Conservation (phyloP, 768 basidiomycete species). For the Artomyces pyxidatus region DNA sequence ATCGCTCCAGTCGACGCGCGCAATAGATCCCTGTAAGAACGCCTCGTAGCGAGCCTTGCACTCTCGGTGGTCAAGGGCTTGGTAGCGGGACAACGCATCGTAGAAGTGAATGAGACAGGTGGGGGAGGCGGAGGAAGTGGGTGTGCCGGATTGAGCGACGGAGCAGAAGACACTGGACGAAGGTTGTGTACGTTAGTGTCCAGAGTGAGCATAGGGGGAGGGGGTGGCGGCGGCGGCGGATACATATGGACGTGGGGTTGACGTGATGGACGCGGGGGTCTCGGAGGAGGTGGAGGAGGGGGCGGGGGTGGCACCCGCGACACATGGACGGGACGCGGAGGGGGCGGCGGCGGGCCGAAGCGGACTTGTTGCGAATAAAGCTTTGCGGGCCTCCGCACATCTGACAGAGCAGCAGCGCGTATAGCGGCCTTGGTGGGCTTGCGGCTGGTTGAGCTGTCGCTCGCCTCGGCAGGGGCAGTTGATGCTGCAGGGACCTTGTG, state of each 20-base stretch:
- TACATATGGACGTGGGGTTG: background rate
- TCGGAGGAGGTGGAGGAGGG: constrained; percentile 10
- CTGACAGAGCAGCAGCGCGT: too few relatives aligned
- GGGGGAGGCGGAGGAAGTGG: constrained; percentile 19
- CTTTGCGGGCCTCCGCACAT: too few relatives aligned
- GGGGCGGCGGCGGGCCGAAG: constrained; percentile 7
- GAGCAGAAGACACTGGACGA: constrained; percentile 10
- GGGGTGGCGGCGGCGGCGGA: background rate
- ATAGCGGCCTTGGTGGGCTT: too few relatives aligned
- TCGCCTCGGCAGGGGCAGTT: background rate
- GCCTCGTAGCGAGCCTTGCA: background rate
- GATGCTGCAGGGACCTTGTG: constrained; percentile 2
- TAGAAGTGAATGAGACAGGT: too few relatives aligned
- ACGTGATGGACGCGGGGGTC: background rate
- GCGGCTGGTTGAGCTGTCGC: too few relatives aligned
- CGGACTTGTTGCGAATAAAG: too few relatives aligned
- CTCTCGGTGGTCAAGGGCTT: background rate
- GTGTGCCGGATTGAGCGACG: constrained; percentile 4
- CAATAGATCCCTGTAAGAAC: too few relatives aligned
- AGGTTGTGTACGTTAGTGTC: constrained; percentile 9
- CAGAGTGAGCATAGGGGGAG: background rate
- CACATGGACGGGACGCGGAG: constrained; percentile 16
- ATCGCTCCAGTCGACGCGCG: too few relatives aligned
- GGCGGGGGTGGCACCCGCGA: constrained; percentile 6
- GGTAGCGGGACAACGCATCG: too few relatives aligned